Conservation (phyloP, 2,329 filamentous ascomycete genomes). For the Xylaria sp. region DNA sequence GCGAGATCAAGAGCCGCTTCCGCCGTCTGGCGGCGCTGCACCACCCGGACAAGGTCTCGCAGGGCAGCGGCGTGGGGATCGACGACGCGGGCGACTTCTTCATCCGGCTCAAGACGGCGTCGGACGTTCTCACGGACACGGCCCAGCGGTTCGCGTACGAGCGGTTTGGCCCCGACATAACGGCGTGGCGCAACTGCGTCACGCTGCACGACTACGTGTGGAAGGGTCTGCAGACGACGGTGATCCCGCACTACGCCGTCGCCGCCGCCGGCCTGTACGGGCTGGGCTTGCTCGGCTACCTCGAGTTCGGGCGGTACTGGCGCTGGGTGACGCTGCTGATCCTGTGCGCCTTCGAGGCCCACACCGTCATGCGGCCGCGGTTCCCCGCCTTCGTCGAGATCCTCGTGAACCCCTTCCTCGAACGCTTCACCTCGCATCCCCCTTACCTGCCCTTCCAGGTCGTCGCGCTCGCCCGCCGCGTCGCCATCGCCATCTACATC, state of each 20-base stretch:
- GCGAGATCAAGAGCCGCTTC: conserved; percentile 84
- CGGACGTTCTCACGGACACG: conserved; percentile 83
- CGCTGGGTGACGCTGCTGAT: conserved; percentile 67
- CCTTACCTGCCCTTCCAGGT: conserved; percentile 88
- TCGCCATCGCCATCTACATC: conserved; percentile 82
- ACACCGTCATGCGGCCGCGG: conserved; percentile 64
- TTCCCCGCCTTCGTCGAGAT: conserved; percentile 58
- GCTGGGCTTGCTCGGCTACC: conserved; percentile 71
- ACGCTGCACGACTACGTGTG: conserved; percentile 79
- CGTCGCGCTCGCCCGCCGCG: conserved; percentile 77
- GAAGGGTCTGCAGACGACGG: conserved; percentile 64
- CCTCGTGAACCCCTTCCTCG: conserved; percentile 58
- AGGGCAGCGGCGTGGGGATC: conserved; percentile 45
- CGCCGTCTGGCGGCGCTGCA: conserved; percentile 75
- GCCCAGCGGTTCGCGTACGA: conserved; percentile 88
- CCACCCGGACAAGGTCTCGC: conserved; percentile 85
- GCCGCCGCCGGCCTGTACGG: conserved; percentile 68
- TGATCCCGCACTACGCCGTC: conserved; percentile 69
- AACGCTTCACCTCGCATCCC: conserved; percentile 56
- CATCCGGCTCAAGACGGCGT: conserved; percentile 82
- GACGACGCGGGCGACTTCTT: conserved; percentile 64
- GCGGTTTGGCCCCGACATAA: conserved; percentile 80
- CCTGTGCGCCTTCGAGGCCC: conserved; percentile 66
- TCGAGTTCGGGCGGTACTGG: conserved; percentile 74
- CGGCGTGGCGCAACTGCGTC: conserved; percentile 71